These are phyloP conservation scores for Cryphonectria carpinicola DNA, from an alignment of 2,329 filamentous ascomycete genomes.

Conservation along the genomic window DNA sequence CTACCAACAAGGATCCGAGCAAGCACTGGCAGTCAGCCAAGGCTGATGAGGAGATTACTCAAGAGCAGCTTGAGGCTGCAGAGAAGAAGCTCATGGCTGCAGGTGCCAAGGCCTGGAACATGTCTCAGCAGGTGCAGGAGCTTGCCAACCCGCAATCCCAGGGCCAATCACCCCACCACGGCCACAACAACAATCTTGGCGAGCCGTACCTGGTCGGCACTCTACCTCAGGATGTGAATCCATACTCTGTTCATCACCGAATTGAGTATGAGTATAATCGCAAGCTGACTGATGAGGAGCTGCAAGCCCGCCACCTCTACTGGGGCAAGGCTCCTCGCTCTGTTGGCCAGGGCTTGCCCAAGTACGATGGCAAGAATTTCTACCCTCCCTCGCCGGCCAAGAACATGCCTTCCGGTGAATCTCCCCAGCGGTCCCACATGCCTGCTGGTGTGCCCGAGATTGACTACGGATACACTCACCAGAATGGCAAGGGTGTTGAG, in stretches of 20 bases:
- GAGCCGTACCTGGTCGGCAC: slow-evolving; percentile 60
- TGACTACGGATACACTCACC: slow-evolving; percentile 25
- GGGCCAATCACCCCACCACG: background rate
- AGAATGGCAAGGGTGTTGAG: slow-evolving; percentile 16
- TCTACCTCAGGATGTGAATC: slow-evolving; percentile 48
- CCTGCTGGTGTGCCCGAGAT: slow-evolving; percentile 28
- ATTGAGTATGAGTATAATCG: slow-evolving; percentile 59
- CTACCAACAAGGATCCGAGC: slow-evolving; percentile 16
- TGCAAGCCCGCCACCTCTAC: slow-evolving; percentile 62
- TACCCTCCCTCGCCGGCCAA: slow-evolving; percentile 61
- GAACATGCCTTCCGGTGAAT: slow-evolving; percentile 29
- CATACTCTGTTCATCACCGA: slow-evolving; percentile 45
- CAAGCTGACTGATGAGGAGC: slow-evolving; percentile 61
- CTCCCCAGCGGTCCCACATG: slow-evolving; percentile 15
- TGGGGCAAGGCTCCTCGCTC: slow-evolving; percentile 61
- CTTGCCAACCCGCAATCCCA: slow-evolving; percentile 9
- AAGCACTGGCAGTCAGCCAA: slow-evolving; percentile 26
- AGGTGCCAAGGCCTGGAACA: slow-evolving; percentile 22
- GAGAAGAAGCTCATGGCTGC: slow-evolving; percentile 26
- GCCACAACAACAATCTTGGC: slow-evolving; percentile 24
- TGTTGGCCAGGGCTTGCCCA: slow-evolving; percentile 58
- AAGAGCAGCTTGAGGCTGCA: slow-evolving; percentile 25
- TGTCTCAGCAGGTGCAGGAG: slow-evolving; percentile 16
- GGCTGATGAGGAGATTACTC: slow-evolving; percentile 13
- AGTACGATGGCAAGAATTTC: slow-evolving; percentile 68